Base-by-base conservation (phyloP, 192 early-diverging fungal species). In the Podila epigama region DNA sequence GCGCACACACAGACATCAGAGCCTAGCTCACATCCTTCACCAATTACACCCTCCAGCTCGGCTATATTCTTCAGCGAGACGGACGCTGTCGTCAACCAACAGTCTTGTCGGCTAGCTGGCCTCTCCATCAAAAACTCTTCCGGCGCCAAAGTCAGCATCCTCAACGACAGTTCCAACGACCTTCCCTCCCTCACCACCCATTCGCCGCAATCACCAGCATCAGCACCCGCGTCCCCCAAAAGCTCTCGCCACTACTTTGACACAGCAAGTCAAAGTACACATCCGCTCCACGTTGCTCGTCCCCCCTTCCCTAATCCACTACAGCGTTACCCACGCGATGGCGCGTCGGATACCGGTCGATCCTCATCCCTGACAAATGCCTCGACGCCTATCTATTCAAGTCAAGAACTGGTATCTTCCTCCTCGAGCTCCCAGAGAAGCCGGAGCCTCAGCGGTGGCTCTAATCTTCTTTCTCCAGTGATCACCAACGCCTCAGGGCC, bases 91-190 rank as follows among this genome's bases (percentile, higher is more conserved):
- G 28, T 77, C 6, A 52, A 52, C 7, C 73, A 77, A 34, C 73
- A 77, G 50, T 77, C 73, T 29, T 68, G 63, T 29, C 58, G 73
- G 18, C 42, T 77, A 7, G 73, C 73, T 13, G 73, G 73, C 6
- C 64, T 88, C 25, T 84, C 81, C 35, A 84, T 86, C 53, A 85
- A 77, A 13, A 82, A 86, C 61, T 72, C 85, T 36, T 81, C 83
- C 10, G 86, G 86, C 33, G 41, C 83, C 25, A 75, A 83, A 54
- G 80, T 88, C 54, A 88, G 83, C 51, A 68, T 88, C 25, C 65
- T 88, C 20, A 88, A 88, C 58, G 79, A 80, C 25, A 68, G 48
- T 15, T 33, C 44, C 3, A n/a, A 50, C 20, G 58, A 59, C 22
- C 31, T 51, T 67, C 54, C 22, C 50, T 36, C 44, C 18, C 5